Conservation (phyloP, 1,284 basidiomycete genomes). For the Cryptococcus sp. region DNA sequence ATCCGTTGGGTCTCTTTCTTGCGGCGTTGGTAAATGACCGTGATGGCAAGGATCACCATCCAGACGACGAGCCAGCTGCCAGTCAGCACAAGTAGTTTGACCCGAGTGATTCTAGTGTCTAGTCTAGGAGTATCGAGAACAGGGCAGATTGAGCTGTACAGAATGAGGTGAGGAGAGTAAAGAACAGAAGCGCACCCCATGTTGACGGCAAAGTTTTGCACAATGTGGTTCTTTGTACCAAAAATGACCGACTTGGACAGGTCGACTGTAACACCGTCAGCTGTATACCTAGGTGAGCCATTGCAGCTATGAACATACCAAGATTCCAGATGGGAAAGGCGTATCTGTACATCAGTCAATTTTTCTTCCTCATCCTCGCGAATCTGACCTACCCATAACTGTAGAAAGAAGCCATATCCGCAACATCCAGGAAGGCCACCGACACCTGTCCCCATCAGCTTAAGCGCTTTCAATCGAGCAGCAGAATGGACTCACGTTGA, state of each 20-base stretch:
- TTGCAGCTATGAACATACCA: slow-evolving; percentile 19
- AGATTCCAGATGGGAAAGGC: slow-evolving; percentile 35
- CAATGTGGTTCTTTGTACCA: slow-evolving; percentile 38
- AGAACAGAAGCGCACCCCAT: slow-evolving; percentile 19
- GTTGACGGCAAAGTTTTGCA: slow-evolving; percentile 39
- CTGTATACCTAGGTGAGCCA: too few species aligned
- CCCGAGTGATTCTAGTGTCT: too few species aligned
- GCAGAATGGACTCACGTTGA: slow-evolving; percentile 21
- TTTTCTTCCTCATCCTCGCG: not conserved
- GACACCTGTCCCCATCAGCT: slow-evolving; percentile 15
- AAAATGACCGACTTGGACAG: slow-evolving; percentile 35
- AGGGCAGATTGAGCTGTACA: not conserved
- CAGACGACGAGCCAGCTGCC: slow-evolving; percentile 18
- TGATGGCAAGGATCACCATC: slow-evolving; percentile 15
- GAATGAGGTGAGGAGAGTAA: not conserved
- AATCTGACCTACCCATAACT: slow-evolving; percentile 29
- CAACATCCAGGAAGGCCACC: slow-evolving; percentile 31
- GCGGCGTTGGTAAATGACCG: slow-evolving; percentile 16
- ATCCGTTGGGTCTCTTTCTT: slow-evolving; percentile 16
- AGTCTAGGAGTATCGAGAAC: too few species aligned
- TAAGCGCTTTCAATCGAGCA: not conserved
- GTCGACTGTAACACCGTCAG: slow-evolving; percentile 19
- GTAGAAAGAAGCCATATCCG: slow-evolving; percentile 32
- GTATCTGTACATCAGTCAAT: slow-evolving; percentile 15
- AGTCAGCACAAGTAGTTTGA: too few species aligned